phyloP scores from a whole-genome alignment of 305 asterid species.

The Solanum hybrid region DNA sequence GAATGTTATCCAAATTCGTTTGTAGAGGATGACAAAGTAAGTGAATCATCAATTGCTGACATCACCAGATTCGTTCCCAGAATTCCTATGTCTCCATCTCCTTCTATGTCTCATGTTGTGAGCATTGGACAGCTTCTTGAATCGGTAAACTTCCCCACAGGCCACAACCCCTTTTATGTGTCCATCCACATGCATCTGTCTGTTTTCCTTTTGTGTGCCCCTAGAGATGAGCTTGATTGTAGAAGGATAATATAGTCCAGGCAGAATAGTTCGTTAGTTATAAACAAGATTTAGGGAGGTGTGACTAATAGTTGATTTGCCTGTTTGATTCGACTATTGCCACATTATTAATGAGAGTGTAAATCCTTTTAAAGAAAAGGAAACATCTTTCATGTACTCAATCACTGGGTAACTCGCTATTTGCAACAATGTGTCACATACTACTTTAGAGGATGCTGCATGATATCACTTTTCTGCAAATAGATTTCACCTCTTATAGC shows the following conservation, averaged over 20 bases:
- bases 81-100: slow-evolving; percentile 70
- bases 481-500: background rate
- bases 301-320: background rate
- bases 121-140: slow-evolving; percentile 90
- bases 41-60: slow-evolving; percentile 73
- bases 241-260: background rate
- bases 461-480: background rate
- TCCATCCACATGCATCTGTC: background rate
- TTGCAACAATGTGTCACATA: background rate
- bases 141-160: slow-evolving; percentile 46
- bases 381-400: background rate
- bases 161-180: background rate
- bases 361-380: background rate
- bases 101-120: slow-evolving; percentile 70
- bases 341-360: background rate
- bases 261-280: background rate
- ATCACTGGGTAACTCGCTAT: background rate
- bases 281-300: background rate
- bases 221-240: background rate
- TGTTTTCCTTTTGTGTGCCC: background rate
- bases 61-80: slow-evolving; percentile 61
- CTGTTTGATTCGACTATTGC: background rate
- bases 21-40: slow-evolving; percentile 61
- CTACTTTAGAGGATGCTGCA: background rate
- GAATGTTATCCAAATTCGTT: slow-evolving; percentile 59